phyloP scores from a whole-genome alignment of 495 filamentous ascomycete species.

The Penicillium coprophilum region DNA sequence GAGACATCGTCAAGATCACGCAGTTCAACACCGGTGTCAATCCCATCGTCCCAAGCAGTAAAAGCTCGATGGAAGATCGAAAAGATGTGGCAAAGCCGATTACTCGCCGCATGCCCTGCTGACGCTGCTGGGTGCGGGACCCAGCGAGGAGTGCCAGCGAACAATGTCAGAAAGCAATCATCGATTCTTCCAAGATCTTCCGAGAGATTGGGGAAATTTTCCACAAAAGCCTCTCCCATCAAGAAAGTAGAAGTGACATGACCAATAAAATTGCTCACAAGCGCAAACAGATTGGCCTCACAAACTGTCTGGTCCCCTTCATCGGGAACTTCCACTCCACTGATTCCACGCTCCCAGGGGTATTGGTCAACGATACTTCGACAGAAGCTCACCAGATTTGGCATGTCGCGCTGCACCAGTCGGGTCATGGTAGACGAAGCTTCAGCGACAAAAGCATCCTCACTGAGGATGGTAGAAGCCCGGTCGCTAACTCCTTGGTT shows the following conservation, averaged over 20 bases:
- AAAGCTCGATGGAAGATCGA: slow-evolving; percentile 52
- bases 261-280: slow-evolving; percentile 56
- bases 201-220: slow-evolving; percentile 52
- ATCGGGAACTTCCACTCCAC: slow-evolving; percentile 36
- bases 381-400: slow-evolving; percentile 56
- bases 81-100: slow-evolving; percentile 48
- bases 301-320: slow-evolving; percentile 35
- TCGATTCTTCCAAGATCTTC: slow-evolving; percentile 58
- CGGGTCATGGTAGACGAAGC: slow-evolving; percentile 34
- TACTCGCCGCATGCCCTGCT: slow-evolving; percentile 52
- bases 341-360: slow-evolving; percentile 55
- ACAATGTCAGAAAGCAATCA: slow-evolving; percentile 50
- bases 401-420: slow-evolving; percentile 43
- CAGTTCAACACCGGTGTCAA: slow-evolving; percentile 47
- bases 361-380: slow-evolving; percentile 60
- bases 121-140: slow-evolving; percentile 50
- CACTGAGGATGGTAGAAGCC: slow-evolving; percentile 40
- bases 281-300: slow-evolving; percentile 52
- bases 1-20: slow-evolving; percentile 56
- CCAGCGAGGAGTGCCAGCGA: slow-evolving; percentile 53
- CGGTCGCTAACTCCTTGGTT: slow-evolving; percentile 37
- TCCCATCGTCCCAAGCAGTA: slow-evolving; percentile 43
- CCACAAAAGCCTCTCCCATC: slow-evolving; percentile 56
- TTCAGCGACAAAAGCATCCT: slow-evolving; percentile 44
- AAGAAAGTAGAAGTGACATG: slow-evolving; percentile 50